These are phyloP conservation scores for Candida railenensis DNA, from an alignment of 805 yeast genomes.

Conservation along the genomic window DNA sequence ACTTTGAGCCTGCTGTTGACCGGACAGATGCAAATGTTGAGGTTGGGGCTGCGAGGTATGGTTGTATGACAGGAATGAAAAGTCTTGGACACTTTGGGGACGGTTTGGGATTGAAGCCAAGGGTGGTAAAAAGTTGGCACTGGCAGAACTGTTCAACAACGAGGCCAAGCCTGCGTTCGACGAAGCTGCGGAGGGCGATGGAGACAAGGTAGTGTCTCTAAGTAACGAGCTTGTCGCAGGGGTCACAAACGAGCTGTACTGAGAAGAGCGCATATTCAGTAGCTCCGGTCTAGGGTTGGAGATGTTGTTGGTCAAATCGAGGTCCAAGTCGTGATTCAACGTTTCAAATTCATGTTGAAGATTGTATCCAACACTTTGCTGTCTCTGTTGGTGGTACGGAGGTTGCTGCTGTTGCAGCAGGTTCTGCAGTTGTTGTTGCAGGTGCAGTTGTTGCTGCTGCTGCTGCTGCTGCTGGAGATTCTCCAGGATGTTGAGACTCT, in stretches of 20 bases:
- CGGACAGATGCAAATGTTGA: constrained; percentile 1
- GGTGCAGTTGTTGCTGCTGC: neutral
- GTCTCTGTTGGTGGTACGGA: constrained; percentile 18
- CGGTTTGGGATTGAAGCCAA: constrained; percentile 33
- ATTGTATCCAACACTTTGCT: constrained; percentile 45
- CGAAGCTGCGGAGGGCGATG: constrained; percentile 14
- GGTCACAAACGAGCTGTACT: constrained; percentile 12
- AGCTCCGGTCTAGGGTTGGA: neutral
- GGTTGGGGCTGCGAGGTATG: constrained; percentile 1
- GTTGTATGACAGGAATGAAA: constrained; percentile 8
- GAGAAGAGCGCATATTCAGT: constrained; percentile 7
- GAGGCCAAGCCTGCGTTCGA: constrained; percentile 22
- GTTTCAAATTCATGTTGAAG: constrained; percentile 48
- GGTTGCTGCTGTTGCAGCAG: constrained; percentile 3
- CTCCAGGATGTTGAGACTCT: neutral
- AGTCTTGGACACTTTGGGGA: constrained; percentile 45
- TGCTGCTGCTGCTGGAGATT: neutral
- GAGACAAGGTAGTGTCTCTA: constrained; percentile 21
- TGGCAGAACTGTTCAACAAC: constrained; percentile 19
- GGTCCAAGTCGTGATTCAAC: constrained; percentile 44
- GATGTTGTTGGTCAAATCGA: constrained; percentile 31
- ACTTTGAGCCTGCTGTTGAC: constrained; percentile 23
- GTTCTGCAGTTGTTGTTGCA: neutral
- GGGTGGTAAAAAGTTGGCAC: constrained; percentile 26
- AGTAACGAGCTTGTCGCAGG: constrained; percentile 12